A percentile compares a stretch with the other conserved stretches of the same genome.
These are phyloP conservation scores for Parastagonospora nodorum DNA, from an alignment of 2,329 filamentous ascomycete genomes.

Conservation along the genomic window DNA sequence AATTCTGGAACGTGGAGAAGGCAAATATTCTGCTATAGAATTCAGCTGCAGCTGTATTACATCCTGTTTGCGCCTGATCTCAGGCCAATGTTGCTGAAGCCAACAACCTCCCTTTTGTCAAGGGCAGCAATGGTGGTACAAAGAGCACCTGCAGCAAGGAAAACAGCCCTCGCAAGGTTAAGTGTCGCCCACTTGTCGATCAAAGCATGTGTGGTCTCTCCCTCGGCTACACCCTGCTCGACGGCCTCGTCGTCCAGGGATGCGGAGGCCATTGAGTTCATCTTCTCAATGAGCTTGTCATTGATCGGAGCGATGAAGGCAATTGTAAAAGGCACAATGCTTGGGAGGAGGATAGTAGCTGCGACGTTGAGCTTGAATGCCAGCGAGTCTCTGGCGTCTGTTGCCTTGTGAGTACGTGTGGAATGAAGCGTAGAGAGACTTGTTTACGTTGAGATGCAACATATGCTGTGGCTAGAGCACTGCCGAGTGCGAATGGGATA, in stretches of 20 bases:
- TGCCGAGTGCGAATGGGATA: conserved; percentile 48
- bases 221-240: conserved; percentile 47
- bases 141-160: conserved; percentile 37
- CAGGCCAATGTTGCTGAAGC: conserved; percentile 26
- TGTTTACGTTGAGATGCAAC: conserved; percentile 52
- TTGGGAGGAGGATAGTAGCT: conserved; percentile 53
- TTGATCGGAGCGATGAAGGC: conserved; percentile 56
- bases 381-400: conserved; percentile 34
- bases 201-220: conserved; percentile 56
- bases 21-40: too few relatives aligned
- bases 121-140: conserved; percentile 33
- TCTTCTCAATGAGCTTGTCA: conserved; percentile 53
- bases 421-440: neutral
- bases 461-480: conserved; percentile 51
- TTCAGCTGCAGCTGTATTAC: neutral
- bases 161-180: conserved; percentile 53
- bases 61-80: conserved; percentile 13
- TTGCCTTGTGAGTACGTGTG: neutral
- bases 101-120: conserved; percentile 29
- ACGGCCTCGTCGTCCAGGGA: conserved; percentile 43
- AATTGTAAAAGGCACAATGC: conserved; percentile 60
- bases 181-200: conserved; percentile 62
- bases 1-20: too few relatives aligned
- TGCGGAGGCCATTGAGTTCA: conserved; percentile 45
- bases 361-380: conserved; percentile 52